Evolutionary conservation across 805 yeast genomes (phyloP), one percentile per base, ranked within the genome.

Genomic region (Sugiyamaella floridensis): DNA sequence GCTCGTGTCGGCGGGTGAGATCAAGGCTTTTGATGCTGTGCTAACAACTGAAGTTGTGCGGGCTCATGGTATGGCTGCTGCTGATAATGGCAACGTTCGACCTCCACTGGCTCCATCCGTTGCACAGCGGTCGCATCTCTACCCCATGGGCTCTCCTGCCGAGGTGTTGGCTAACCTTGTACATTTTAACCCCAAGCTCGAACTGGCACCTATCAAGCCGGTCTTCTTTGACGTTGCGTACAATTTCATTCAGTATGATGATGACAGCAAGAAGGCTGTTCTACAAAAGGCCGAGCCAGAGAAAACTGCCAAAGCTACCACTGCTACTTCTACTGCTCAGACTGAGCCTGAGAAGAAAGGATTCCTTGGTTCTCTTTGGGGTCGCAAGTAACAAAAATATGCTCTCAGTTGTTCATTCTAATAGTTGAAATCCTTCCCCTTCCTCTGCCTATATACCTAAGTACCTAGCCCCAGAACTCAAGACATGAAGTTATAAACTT

Each of bases 211-310:
- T 50, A 79, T 84, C 53, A 92, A 93, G 69, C 97, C 99, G 0
- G 95, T 89, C 9, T 77, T 90, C 62, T 93, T 89, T 62, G 99
- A 92, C 66, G 74, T 88, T 58, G 98, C 95, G 0, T 90, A 76
- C 73, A 90, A 89, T 66, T 89, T 86, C 63, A 77, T 90, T 50
- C 74, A 76, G 37, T 83, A 64, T 48, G 70, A 65, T 10, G 58
- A 45, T n/a, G 51, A 32, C 10, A 55, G 40, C 28, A 48, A 51
- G 37, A 43, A 37, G 44, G 49, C 44, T n/a, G 53, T 52, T 44
- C 49, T 52, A 42, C n/a, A 61, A 57, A n/a, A 61, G 42, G n/a
- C 48, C 47, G 18, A 14, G 47, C 10, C 61, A 61, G 29, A 53
- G 52, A 34, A 54, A 22, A 54, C 26, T 51, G 57, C 12, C 45